Conservation (phyloP, 768 basidiomycete genomes). For the Agrocybe pediades region DNA sequence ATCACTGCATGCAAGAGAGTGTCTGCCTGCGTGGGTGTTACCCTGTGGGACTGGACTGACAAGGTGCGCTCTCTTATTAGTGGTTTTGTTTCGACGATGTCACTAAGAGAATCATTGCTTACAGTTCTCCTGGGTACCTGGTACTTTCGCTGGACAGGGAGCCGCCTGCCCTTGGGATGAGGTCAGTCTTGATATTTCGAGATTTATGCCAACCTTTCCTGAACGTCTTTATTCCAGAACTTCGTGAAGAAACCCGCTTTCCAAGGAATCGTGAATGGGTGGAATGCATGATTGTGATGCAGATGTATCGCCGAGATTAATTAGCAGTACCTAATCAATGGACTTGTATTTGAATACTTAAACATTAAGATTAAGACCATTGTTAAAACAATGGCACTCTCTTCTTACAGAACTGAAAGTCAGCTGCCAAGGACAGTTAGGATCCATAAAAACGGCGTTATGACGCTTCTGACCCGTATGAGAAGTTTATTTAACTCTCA, state of each 20-base stretch:
- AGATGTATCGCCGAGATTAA: neutral
- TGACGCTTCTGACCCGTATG: too few species aligned
- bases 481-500: too few species aligned
- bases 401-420: too few species aligned
- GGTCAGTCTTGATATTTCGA: constrained; percentile 13
- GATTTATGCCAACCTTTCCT: neutral
- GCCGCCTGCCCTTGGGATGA: constrained; percentile 42
- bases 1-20: constrained; percentile 53
- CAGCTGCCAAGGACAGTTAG: too few species aligned
- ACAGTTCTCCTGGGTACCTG: constrained; percentile 43
- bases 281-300: constrained; percentile 8
- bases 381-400: too few species aligned
- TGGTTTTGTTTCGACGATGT: neutral
- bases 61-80: constrained; percentile 21
- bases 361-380: too few species aligned
- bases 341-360: too few species aligned
- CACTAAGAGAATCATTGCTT: neutral
- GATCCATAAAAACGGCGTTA: too few species aligned
- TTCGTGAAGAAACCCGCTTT: constrained; percentile 46
- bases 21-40: constrained; percentile 43
- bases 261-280: constrained; percentile 44
- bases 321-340: neutral
- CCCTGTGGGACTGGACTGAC: constrained; percentile 49
- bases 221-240: constrained; percentile 26
- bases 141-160: constrained; percentile 39